Evolutionary conservation across 345 rosid genomes (phyloP), one percentile per base, ranked within the genome.

Genomic region (Gossypium arboreum): DNA sequence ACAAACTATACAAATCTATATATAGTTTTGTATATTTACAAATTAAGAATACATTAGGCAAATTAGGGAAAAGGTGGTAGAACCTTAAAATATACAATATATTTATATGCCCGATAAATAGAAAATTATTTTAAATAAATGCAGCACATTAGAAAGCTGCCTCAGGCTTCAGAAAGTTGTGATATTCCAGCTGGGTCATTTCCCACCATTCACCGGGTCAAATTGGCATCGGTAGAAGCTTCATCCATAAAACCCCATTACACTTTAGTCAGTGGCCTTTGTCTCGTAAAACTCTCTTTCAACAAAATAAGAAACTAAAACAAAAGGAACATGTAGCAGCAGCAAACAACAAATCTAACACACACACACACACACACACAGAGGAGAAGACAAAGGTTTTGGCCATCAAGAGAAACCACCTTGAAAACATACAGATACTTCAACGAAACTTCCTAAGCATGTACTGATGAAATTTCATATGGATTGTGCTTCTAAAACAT

Each of bases 191-290:
- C 83, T 89, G 97, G 10, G 88, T 83, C 98, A 95, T 95, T 86
- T 93, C 98, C 98, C 99, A 2, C 99, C 99, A 55, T 78, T 83
- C 72, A 82, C 88, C 0, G 98, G 97, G 78, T 95, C 99, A 79
- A 90, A 95, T 77, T 91, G 84, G 75, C 99, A 95, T 71, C 96
- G 83, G 79, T 91, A 88, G 85, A 95, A 88, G 85, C 98, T 93
- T 94, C 88, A 84, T 68, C 11, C 65, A 78, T 63, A 81, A 67
- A 54, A 9, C 34, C n/a, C 57, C 58, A 16, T 61, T 61, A 22
- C 71, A 67, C 22, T 7, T 73, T 20, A 57, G 52, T 70, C 56
- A 17, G 15, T 67, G 4, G n/a, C 15, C 39, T 24, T 39, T 39
- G 22, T 20, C 54, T 24, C 16, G 5, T 1, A 55, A 56, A 12